These are phyloP conservation scores for Talaromyces proteolyticus DNA, from an alignment of 495 filamentous ascomycete genomes.

Conservation along the genomic window DNA sequence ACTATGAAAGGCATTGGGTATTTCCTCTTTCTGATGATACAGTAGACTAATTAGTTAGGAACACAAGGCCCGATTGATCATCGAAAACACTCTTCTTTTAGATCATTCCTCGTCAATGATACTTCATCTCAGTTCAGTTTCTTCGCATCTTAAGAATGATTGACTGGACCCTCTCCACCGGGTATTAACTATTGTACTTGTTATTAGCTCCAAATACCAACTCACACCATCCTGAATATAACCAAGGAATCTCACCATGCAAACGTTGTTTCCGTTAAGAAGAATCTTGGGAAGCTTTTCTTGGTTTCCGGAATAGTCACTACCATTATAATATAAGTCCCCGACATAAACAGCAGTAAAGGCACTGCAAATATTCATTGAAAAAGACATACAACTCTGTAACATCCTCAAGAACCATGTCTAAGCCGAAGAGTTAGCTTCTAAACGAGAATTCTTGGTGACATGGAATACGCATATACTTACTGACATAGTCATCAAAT, in stretches of 20 bases:
- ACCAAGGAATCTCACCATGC: slow-evolving; percentile 66
- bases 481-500: slow-evolving; percentile 99
- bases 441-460: not conserved
- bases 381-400: slow-evolving; percentile 76
- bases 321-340: slow-evolving; percentile 28
- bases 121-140: not conserved
- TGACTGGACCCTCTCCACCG: slow-evolving; percentile 70
- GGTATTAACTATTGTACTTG: slow-evolving; percentile 65
- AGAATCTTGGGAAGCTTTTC: slow-evolving; percentile 89
- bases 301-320: slow-evolving; percentile 82
- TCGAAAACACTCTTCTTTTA: no score
- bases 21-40: no score
- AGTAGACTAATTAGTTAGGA: no score
- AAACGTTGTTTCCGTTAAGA: slow-evolving; percentile 97
- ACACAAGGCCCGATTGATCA: no score
- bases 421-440: slow-evolving; percentile 33
- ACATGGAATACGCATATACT: slow-evolving; percentile 36
- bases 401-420: slow-evolving; percentile 97
- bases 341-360: not conserved
- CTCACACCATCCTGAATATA: slow-evolving; percentile 7
- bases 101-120: not conserved
- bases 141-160: slow-evolving; percentile 15
- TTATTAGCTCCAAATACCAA: not conserved
- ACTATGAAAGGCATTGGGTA: no score
- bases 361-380: not conserved